Evolutionary conservation across 2,329 filamentous ascomycete genomes (phyloP).

Genomic region (Lachnellula willkommii): DNA sequence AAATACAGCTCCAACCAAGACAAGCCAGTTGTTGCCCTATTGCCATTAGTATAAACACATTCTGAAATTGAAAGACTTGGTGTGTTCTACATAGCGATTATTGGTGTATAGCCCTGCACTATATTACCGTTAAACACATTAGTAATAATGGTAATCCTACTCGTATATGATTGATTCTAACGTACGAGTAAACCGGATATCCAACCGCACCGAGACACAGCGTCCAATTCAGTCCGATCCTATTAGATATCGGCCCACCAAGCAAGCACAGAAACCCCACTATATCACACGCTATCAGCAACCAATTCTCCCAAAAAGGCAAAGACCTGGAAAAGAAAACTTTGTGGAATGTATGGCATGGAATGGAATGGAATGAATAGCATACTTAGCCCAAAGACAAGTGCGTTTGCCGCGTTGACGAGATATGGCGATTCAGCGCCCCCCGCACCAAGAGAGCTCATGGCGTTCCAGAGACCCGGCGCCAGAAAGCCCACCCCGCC

Average conservation of each 20-base stretch:
- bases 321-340: slow-evolving; percentile 49
- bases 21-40: slow-evolving; percentile 56
- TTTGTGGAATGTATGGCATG: slow-evolving; percentile 36
- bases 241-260: slow-evolving; percentile 55
- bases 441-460: slow-evolving; percentile 38
- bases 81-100: slow-evolving; percentile 47
- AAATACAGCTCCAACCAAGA: slow-evolving; percentile 59
- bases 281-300: slow-evolving; percentile 50
- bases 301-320: not conserved
- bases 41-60: not conserved
- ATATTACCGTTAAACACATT: not conserved
- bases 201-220: slow-evolving; percentile 48
- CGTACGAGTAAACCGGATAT: slow-evolving; percentile 36
- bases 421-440: slow-evolving; percentile 37
- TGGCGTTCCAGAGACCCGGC: slow-evolving; percentile 39
- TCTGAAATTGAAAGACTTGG: slow-evolving; percentile 39
- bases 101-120: slow-evolving; percentile 57
- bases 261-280: slow-evolving; percentile 44
- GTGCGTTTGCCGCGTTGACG: slow-evolving; percentile 41
- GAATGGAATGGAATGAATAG: slow-evolving; percentile 27
- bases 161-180: not conserved
- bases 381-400: slow-evolving; percentile 50
- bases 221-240: slow-evolving; percentile 64
- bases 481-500: slow-evolving; percentile 36
- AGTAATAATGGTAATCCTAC: not conserved